Conservation (phyloP, 2,329 filamentous ascomycete genomes). For the Colletotrichum eremochloae region DNA sequence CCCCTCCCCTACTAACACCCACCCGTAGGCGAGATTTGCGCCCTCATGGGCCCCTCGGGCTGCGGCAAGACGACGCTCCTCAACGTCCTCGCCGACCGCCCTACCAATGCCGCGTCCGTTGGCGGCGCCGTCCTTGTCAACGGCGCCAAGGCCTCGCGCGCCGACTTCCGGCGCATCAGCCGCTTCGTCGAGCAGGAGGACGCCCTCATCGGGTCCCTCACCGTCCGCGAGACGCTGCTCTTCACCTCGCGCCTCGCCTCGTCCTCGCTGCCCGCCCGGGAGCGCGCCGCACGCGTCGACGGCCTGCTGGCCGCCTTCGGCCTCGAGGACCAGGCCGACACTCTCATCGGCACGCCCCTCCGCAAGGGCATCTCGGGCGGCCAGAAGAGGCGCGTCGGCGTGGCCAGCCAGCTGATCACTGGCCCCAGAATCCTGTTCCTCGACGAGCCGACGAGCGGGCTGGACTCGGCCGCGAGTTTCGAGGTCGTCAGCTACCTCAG, state of each 20-base stretch:
- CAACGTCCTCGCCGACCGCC: constrained; percentile 79
- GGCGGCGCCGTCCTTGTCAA: constrained; percentile 72
- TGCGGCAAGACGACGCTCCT: constrained; percentile 88
- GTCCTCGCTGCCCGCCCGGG: constrained; percentile 44
- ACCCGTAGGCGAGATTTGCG: constrained; percentile 74
- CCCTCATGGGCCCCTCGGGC: constrained; percentile 82
- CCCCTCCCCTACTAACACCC: not conserved
- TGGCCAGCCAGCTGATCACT: constrained; percentile 86
- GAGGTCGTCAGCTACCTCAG: constrained; percentile 83
- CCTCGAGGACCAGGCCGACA: constrained; percentile 75
- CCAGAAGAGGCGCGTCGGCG: constrained; percentile 84
- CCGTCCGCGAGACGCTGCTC: constrained; percentile 81
- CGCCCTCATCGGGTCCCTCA: constrained; percentile 83
- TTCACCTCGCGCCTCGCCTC: constrained; percentile 80
- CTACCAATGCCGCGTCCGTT: constrained; percentile 66
- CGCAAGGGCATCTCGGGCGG: constrained; percentile 87
- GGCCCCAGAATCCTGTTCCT: constrained; percentile 85
- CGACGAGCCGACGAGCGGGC: constrained; percentile 86
- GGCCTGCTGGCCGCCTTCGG: constrained; percentile 80
- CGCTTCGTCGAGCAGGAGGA: constrained; percentile 92
- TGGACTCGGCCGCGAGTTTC: constrained; percentile 82
- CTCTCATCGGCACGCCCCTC: constrained; percentile 84
- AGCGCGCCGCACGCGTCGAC: constrained; percentile 65
- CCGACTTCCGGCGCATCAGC: constrained; percentile 73
- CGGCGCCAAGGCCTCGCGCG: constrained; percentile 65